Evolutionary conservation across 2,329 filamentous ascomycete species (phyloP).

Genomic region (Tolypocladium ovalisporum): DNA sequence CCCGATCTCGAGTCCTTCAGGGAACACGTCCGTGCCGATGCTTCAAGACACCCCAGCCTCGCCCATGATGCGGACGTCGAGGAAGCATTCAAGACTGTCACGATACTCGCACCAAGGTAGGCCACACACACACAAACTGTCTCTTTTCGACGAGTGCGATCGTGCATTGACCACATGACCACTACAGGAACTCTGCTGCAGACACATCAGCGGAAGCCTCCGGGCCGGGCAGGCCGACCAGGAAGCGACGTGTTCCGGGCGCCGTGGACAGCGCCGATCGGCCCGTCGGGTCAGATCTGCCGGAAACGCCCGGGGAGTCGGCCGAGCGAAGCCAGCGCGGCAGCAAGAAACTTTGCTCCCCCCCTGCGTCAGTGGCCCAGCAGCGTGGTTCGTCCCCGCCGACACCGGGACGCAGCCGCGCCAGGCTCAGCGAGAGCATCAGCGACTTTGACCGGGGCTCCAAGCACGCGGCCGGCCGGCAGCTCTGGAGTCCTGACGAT

Average conservation of each 20-base stretch:
- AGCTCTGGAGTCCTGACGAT: slow-evolving; percentile 18
- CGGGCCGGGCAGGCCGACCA: background rate
- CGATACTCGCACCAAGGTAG: slow-evolving; percentile 6
- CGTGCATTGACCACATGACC: background rate
- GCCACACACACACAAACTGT: background rate
- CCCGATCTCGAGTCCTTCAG: slow-evolving; percentile 14
- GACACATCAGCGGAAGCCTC: background rate
- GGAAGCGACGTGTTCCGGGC: slow-evolving; percentile 5
- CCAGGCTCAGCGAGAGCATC: slow-evolving; percentile 3
- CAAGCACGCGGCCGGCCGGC: slow-evolving; percentile 11
- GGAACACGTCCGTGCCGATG: slow-evolving; percentile 11
- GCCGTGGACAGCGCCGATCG: background rate
- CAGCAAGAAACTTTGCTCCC: slow-evolving; percentile 17
- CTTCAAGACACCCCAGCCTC: slow-evolving; percentile 9
- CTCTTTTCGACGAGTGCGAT: background rate
- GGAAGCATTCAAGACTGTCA: slow-evolving; percentile 12
- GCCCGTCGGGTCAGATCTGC: slow-evolving; percentile 2
- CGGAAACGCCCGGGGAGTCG: background rate
- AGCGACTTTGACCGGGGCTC: slow-evolving; percentile 14
- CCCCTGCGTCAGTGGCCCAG: slow-evolving; percentile 11
- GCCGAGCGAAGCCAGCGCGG: slow-evolving; percentile 7
- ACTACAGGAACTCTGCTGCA: background rate
- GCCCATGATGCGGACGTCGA: slow-evolving; percentile 13
- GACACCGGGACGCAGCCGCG: slow-evolving; percentile 8
- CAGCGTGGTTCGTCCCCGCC: slow-evolving; percentile 9